Percentiles rank a stretch among this genome's conserved stretches.
Conservation (phyloP, 192 early-diverging fungal genomes). For the Coemansia sp. region DNA sequence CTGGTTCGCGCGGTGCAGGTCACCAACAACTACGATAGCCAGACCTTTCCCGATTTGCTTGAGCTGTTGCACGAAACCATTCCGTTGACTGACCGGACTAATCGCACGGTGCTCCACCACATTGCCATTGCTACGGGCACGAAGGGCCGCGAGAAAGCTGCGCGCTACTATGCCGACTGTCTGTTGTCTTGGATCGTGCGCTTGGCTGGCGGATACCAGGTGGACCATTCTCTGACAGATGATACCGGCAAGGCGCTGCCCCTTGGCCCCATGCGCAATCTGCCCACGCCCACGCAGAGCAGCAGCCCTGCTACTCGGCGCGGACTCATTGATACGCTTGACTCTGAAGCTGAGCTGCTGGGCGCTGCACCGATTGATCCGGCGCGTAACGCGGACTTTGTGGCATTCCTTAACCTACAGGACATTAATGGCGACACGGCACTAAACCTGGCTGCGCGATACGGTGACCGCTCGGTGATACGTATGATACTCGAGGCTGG, state of each 20-base stretch:
- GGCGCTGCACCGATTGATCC: background rate
- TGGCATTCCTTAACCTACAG: constrained; percentile 77
- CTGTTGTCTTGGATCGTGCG: constrained; percentile 68
- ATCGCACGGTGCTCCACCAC: constrained; percentile 93
- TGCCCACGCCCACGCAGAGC: constrained; percentile 44
- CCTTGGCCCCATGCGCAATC: background rate
- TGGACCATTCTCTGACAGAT: constrained; percentile 16
- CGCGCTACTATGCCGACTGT: constrained; percentile 90
- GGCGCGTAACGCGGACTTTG: constrained; percentile 64
- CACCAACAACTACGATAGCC: constrained; percentile 84
- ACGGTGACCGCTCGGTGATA: constrained; percentile 71
- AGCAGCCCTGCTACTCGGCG: constrained; percentile 24
- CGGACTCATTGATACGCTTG: background rate
- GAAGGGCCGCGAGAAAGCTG: constrained; percentile 72
- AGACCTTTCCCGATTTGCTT: constrained; percentile 74
- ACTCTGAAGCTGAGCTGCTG: background rate
- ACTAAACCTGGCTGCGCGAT: constrained; percentile 82
- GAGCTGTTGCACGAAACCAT: constrained; percentile 77
- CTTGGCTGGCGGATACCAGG: constrained; percentile 53
- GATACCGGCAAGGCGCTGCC: constrained; percentile 10
- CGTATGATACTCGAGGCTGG: constrained; percentile 76
- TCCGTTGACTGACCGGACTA: constrained; percentile 72
- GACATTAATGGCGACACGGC: constrained; percentile 90
- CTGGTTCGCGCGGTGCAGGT: constrained; percentile 87
- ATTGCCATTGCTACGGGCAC: constrained; percentile 72